Conservation (phyloP, 2,329 filamentous ascomycete genomes). For the Penicillium sp. region DNA sequence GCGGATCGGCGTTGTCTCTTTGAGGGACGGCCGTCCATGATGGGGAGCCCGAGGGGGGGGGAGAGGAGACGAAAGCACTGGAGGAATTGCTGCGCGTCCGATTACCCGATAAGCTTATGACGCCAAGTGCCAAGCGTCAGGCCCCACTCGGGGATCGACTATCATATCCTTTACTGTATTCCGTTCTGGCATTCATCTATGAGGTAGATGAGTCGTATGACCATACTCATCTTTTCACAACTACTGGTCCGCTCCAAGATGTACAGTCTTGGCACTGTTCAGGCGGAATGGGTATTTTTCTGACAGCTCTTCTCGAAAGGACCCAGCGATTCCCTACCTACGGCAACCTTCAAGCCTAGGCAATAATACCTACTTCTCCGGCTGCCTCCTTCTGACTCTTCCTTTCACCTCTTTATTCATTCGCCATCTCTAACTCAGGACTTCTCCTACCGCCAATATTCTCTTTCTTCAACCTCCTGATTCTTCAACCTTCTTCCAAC, state of each 20-base stretch:
- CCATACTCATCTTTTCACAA: too few relatives aligned
- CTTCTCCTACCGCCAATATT: slow-evolving; percentile 1
- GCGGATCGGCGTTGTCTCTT: slow-evolving; percentile 42
- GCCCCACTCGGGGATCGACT: neutral
- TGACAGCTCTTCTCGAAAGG: too few relatives aligned
- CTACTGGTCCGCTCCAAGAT: too few relatives aligned
- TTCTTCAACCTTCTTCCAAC: slow-evolving; percentile 4
- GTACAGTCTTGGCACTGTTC: too few relatives aligned
- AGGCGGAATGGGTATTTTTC: too few relatives aligned
- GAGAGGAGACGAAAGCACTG: slow-evolving; percentile 5
- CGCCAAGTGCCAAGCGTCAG: slow-evolving; percentile 16
- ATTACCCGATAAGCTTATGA: slow-evolving; percentile 26
- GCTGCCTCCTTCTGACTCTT: neutral
- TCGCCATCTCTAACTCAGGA: neutral
- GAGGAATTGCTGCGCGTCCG: slow-evolving; percentile 17
- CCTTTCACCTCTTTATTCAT: neutral
- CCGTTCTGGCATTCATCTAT: too few relatives aligned
- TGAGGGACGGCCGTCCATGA: slow-evolving; percentile 39
- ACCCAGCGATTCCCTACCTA: neutral
- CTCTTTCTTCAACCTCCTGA: neutral
- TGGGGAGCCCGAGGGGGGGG: slow-evolving; percentile 9
- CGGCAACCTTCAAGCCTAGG: neutral
- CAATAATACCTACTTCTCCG: slow-evolving; percentile 1
- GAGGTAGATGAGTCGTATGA: too few relatives aligned
- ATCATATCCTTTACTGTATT: too few relatives aligned